Evolutionary conservation across 331 rosid genomes (phyloP).

Genomic region (Quercus phellos): DNA sequence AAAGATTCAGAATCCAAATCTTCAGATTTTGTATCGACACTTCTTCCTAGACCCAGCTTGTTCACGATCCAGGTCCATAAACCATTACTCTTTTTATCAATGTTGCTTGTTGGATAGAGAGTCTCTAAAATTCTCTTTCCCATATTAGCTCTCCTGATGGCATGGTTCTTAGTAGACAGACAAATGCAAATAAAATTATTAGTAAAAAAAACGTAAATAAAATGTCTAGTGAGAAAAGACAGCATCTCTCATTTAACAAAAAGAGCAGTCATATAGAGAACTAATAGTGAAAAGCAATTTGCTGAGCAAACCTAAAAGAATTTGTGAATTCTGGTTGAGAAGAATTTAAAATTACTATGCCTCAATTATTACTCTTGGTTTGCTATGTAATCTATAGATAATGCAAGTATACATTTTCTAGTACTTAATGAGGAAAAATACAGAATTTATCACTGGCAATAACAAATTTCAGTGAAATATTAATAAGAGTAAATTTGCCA

Average conservation of each 20-base stretch:
- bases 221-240: no score
- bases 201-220: slow-evolving; percentile 9
- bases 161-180: slow-evolving; percentile 68
- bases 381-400: no score
- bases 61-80: slow-evolving; percentile 64
- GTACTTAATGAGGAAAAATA: no score
- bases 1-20: slow-evolving; percentile 46
- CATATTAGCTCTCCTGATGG: slow-evolving; percentile 85
- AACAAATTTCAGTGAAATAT: no score
- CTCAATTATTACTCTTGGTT: no score
- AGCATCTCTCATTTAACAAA: neutral
- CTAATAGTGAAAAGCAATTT: no score
- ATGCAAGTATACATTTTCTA: no score
- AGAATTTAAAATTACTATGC: no score
- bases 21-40: slow-evolving; percentile 39
- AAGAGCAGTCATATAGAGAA: neutral
- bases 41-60: slow-evolving; percentile 52
- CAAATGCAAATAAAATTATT: slow-evolving; percentile 23
- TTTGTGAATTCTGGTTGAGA: no score
- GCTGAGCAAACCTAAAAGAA: no score
- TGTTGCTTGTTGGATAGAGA: slow-evolving; percentile 45
- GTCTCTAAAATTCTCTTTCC: slow-evolving; percentile 60
- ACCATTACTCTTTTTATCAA: slow-evolving; percentile 34
- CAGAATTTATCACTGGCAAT: no score
- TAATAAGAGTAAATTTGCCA: no score